Percentiles rank a stretch among this genome's conserved stretches.
Evolutionary conservation across 345 rosid species (phyloP).

Genomic region (Brassica cretica): DNA sequence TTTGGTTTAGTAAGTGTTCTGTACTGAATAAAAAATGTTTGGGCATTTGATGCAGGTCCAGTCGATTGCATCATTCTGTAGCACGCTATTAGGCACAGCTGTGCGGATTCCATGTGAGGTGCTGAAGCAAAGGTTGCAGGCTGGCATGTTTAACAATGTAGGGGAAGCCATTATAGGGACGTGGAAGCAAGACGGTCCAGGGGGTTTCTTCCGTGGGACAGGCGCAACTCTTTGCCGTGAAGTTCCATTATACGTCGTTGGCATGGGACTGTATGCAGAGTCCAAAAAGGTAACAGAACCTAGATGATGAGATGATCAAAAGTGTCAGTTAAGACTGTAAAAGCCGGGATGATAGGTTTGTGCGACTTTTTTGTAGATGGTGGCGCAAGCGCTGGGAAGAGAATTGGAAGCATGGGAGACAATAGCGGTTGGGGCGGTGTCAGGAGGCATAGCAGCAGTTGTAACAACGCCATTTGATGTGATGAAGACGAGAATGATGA

Average conservation of each 20-base stretch:
- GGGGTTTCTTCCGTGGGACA: slow-evolving; percentile 96
- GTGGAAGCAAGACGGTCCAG: slow-evolving; percentile 90
- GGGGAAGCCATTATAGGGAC: slow-evolving; percentile 92
- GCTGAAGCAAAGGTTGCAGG: slow-evolving; percentile 94
- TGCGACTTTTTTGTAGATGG: slow-evolving; percentile 51
- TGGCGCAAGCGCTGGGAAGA: slow-evolving; percentile 65
- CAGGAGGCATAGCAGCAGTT: slow-evolving; percentile 94
- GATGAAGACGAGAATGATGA: slow-evolving; percentile 99
- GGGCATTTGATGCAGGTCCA: slow-evolving; percentile 63
- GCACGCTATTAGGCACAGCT: slow-evolving; percentile 93
- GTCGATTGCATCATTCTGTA: slow-evolving; percentile 89
- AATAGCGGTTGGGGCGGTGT: slow-evolving; percentile 80
- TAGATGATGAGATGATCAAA: neutral
- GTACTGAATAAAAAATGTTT: neutral
- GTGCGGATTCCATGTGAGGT: slow-evolving; percentile 97
- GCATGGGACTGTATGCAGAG: slow-evolving; percentile 88
- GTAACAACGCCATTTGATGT: slow-evolving; percentile 98
- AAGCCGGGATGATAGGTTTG: neutral
- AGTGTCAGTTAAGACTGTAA: neutral
- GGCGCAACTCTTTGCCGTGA: slow-evolving; percentile 96
- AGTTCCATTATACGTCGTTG: slow-evolving; percentile 95
- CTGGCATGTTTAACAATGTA: slow-evolving; percentile 82
- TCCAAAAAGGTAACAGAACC: slow-evolving; percentile 75
- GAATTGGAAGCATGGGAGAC: slow-evolving; percentile 96
- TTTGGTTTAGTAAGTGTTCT: slow-evolving; percentile 13